phyloP scores from a whole-genome alignment of 163 green algal genomes.

The Volvox carteri region DNA sequence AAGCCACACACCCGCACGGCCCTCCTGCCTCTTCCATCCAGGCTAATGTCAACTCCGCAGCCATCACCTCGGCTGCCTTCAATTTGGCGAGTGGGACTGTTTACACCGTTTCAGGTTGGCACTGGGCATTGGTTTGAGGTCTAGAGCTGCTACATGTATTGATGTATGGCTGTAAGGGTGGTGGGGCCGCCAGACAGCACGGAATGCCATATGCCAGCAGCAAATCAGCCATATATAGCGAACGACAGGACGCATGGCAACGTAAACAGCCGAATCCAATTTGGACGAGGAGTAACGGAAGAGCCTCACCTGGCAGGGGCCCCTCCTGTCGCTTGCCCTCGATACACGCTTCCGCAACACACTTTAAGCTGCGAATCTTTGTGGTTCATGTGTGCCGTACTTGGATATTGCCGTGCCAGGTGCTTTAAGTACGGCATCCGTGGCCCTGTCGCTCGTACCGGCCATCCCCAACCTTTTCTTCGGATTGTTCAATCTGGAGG shows the following conservation, averaged over 20 bases:
- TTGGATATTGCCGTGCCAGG: neutral
- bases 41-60: slow-evolving; percentile 4
- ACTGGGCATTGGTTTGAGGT: neutral
- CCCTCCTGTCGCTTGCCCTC: neutral
- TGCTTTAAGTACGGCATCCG: slow-evolving; percentile 27
- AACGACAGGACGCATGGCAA: neutral
- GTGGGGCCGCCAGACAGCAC: no score
- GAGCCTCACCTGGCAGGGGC: neutral
- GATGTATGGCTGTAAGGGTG: neutral
- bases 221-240: neutral
- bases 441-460: slow-evolving; percentile 16
- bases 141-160: neutral
- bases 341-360: neutral
- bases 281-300: neutral
- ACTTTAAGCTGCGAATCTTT: neutral
- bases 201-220: neutral
- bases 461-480: slow-evolving; percentile 41
- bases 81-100: slow-evolving; percentile 42
- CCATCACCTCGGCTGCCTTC: slow-evolving; percentile 27
- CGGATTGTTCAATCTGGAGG: slow-evolving; percentile 37
- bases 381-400: no score
- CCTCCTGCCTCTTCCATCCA: neutral
- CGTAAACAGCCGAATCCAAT: neutral
- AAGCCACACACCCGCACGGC: neutral
- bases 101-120: slow-evolving; percentile 43